phyloP scores from a whole-genome alignment of 2,329 filamentous ascomycete species.

The Ophiostoma pallidulum region DNA sequence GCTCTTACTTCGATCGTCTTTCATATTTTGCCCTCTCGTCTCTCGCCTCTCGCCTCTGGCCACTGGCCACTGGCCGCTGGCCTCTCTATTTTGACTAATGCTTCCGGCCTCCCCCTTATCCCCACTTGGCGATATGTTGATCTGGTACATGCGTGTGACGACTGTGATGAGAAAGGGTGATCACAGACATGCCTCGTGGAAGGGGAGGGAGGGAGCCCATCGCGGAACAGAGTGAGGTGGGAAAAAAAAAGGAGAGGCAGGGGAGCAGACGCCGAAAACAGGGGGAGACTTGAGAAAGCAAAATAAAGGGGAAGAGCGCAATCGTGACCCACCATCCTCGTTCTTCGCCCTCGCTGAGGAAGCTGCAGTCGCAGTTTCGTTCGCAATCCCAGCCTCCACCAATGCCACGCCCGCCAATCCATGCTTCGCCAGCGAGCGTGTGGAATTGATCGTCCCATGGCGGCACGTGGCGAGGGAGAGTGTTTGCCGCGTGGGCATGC shows the following conservation, averaged over 20 bases:
- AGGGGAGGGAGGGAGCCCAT: not conserved
- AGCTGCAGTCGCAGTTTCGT: slow-evolving; percentile 53
- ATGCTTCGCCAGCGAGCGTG: slow-evolving; percentile 26
- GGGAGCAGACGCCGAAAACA: no score
- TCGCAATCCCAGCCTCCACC: slow-evolving; percentile 72
- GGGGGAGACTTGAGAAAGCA: not conserved
- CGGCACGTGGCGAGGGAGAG: slow-evolving; percentile 4
- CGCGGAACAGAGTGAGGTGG: no score
- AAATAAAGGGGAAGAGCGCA: not conserved
- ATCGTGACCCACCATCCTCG: slow-evolving; percentile 18
- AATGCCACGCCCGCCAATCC: slow-evolving; percentile 53
- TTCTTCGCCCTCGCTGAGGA: slow-evolving; percentile 17
- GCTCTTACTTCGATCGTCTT: not conserved
- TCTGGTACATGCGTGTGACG: not conserved
- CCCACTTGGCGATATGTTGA: no score
- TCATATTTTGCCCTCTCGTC: not conserved
- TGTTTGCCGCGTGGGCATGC: not conserved
- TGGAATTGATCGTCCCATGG: slow-evolving; percentile 15
- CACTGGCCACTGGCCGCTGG: not conserved
- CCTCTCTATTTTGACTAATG: not conserved
- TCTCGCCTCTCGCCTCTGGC: not conserved
- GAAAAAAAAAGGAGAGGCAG: not conserved
- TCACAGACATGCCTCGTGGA: no score
- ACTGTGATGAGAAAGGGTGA: not conserved
- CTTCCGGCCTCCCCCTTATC: not conserved